A percentile compares a stretch with the other conserved stretches of the same genome.
These are phyloP conservation scores for Scleroderma bovista DNA, from an alignment of 768 basidiomycete genomes.

Conservation along the genomic window DNA sequence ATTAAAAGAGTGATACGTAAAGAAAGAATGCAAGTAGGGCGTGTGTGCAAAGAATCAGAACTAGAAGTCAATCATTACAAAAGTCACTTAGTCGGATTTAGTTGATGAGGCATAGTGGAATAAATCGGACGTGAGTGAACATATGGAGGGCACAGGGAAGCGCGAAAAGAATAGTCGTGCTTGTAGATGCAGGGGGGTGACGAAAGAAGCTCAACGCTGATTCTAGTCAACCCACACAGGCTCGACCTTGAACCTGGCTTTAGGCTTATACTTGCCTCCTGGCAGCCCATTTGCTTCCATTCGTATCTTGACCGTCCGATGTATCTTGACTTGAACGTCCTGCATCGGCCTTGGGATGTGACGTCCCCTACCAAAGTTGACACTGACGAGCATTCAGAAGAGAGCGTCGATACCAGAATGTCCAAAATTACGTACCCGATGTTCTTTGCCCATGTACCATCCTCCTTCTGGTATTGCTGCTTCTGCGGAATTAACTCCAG, in stretches of 20 bases:
- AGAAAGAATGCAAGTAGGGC: no score
- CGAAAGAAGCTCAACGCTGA: no score
- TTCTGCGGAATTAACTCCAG: conserved; percentile 48
- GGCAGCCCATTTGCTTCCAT: conserved; percentile 42
- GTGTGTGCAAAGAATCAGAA: no score
- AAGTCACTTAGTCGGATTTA: no score
- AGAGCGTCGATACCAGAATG: neutral
- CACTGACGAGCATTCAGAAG: conserved; percentile 1
- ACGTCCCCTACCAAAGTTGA: conserved; percentile 39
- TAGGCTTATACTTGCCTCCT: conserved; percentile 35
- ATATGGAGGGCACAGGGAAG: no score
- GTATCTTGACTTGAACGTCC: conserved; percentile 38
- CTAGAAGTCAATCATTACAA: no score
- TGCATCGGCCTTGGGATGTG: conserved; percentile 35
- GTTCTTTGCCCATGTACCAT: conserved; percentile 9
- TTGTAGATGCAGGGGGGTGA: no score
- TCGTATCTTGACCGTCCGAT: conserved; percentile 44
- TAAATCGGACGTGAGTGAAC: no score
- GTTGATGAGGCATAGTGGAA: no score
- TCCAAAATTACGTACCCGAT: conserved; percentile 13
- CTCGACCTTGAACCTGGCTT: conserved; percentile 31
- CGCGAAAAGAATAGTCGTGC: no score
- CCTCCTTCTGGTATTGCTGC: conserved; percentile 22
- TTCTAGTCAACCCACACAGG: conserved; percentile 38
- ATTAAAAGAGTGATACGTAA: no score